These are phyloP conservation scores for Sugiyamaella japonica DNA, from an alignment of 1,139 yeast genomes.

Conservation along the genomic window DNA sequence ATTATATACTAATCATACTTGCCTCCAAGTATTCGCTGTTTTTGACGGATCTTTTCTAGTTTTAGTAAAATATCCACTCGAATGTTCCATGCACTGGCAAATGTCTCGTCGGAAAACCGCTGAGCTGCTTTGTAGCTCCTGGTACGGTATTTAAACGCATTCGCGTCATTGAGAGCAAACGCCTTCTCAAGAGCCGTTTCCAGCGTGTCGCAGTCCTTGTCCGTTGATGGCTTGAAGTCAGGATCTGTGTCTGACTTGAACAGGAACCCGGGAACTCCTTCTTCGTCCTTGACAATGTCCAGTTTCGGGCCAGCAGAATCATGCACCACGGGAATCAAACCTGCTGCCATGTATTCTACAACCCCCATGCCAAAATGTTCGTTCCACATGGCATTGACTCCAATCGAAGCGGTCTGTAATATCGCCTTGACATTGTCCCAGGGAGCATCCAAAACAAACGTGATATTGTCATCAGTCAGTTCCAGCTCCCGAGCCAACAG, in stretches of 20 bases:
- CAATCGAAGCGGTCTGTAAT: slow-evolving; percentile 64
- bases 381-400: slow-evolving; percentile 98
- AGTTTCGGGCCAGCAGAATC: slow-evolving; percentile 92
- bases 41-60: slow-evolving; percentile 45
- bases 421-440: slow-evolving; percentile 60
- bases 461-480: slow-evolving; percentile 51
- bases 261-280: slow-evolving; percentile 64
- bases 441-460: slow-evolving; percentile 74
- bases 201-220: slow-evolving; percentile 37
- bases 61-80: slow-evolving; percentile 43
- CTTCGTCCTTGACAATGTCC: slow-evolving; percentile 74
- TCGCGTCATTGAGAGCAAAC: slow-evolving; percentile 44
- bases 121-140: slow-evolving; percentile 56
- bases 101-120: slow-evolving; percentile 69
- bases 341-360: slow-evolving; percentile 88
- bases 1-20: slow-evolving; percentile 25
- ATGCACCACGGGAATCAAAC: slow-evolving; percentile 85
- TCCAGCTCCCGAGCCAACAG: slow-evolving; percentile 49
- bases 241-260: slow-evolving; percentile 73
- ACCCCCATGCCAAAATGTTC: slow-evolving; percentile 99
- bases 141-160: slow-evolving; percentile 49
- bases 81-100: slow-evolving; percentile 59
- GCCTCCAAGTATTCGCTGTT: slow-evolving; percentile 27
- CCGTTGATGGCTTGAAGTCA: slow-evolving; percentile 27
- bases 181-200: slow-evolving; percentile 48